These are phyloP conservation scores for Jatropha curcas DNA, from an alignment of 345 rosid species.

Conservation along the genomic window DNA sequence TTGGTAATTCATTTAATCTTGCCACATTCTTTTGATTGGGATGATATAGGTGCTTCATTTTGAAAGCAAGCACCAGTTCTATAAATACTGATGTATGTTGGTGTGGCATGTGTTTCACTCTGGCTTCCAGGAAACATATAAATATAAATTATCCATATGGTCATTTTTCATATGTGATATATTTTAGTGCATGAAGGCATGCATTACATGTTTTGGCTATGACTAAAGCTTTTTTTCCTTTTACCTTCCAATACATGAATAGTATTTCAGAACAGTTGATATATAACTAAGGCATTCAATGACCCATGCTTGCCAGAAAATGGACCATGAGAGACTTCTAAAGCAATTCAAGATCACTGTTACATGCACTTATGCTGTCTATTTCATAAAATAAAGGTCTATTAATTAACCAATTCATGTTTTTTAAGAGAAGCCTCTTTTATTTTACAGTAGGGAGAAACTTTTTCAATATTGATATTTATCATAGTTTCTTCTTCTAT, in stretches of 20 bases:
- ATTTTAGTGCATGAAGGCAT: not conserved
- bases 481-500: not conserved
- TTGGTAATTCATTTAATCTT: not conserved
- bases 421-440: not conserved
- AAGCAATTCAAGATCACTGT: not conserved
- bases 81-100: not conserved
- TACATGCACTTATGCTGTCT: not conserved
- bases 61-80: not conserved
- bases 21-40: not conserved
- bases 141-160: not conserved
- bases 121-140: not conserved
- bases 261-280: too few relatives aligned
- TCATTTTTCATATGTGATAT: not conserved
- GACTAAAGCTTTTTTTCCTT: not conserved
- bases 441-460: not conserved
- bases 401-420: not conserved
- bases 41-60: not conserved
- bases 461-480: not conserved
- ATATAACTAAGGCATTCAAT: too few relatives aligned
- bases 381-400: not conserved
- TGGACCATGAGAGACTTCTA: not conserved
- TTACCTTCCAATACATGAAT: not conserved
- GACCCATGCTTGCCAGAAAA: not conserved
- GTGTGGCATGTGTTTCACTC: not conserved
- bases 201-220: not conserved